Evolutionary conservation across 306 rosid genomes (phyloP), one percentile per base, ranked within the genome.

Genomic region (Trifolium repens): DNA sequence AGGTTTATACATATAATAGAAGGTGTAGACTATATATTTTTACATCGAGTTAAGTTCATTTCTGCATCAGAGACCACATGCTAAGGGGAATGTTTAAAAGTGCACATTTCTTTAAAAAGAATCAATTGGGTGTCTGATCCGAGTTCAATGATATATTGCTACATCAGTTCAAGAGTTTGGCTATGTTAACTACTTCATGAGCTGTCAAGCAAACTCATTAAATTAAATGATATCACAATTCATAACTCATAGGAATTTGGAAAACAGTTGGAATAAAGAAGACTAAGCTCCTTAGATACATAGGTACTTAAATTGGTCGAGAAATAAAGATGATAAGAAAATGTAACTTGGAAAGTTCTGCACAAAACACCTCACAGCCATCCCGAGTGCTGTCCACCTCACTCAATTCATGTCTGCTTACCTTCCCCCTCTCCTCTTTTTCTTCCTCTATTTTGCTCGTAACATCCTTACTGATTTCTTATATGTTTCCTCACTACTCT

Each of bases 71-170:
- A 64, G 47, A 39, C 30, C n/a, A 7, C 32, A 32, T 39, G 49
- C 14, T 62, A 8, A 22, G 17, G 63, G 64, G 78, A 76, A 71
- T 81, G 57, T 49, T 71, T 71, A 59, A 27, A 71, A 54, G 24
- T 44, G 50, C 27, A 58, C 52, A 60, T 69, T 55, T 49, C 82
- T 77, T 47, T 22, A 52, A 67, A 40, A 74, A 69, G 24, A 63
- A 43, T 14, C 30, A 39, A 59, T 58, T 50, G 7, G 16, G 72
- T 47, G 67, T 62, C 65, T 50, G 52, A 55, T 76, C 17, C 16
- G 46, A n/a, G 67, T 76, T 40, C 22, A 26, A 76, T 67, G 59
- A 67, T 42, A 44, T 44, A 17, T 55, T 68, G n/a, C 30, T 10
- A 7, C 37, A 43, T 19, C 24, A 67, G 24, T 67, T 68, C 43